phyloP scores from a whole-genome alignment of 2,329 filamentous ascomycete species.

The Thielaviopsis musarum region DNA sequence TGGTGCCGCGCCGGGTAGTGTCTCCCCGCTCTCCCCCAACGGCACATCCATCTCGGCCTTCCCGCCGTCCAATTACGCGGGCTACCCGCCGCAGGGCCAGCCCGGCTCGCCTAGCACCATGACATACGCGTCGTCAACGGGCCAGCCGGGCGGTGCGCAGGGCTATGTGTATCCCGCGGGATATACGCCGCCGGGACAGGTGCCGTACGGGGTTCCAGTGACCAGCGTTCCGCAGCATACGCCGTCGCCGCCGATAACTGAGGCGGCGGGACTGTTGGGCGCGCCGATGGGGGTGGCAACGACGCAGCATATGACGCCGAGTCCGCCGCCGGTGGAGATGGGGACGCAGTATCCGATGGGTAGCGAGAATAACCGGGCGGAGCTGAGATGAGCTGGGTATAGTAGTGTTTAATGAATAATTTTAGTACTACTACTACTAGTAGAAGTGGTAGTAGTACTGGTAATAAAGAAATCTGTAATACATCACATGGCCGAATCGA shows the following conservation, averaged over 20 bases:
- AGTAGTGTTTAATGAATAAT: not conserved
- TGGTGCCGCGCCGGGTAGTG: not conserved
- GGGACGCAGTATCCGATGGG: conserved; percentile 18
- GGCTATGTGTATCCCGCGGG: conserved; percentile 13
- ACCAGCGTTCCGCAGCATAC: conserved; percentile 4
- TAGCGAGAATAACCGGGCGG: conserved; percentile 20
- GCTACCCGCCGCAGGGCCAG: not conserved
- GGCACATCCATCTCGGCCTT: not conserved
- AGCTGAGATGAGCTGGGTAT: conserved; percentile 14
- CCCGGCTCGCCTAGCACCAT: not conserved
- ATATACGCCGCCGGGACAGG: conserved; percentile 19
- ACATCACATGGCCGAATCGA: conserved; percentile 15
- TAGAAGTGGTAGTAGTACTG: not conserved
- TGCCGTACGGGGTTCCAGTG: conserved; percentile 12
- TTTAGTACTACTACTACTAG: not conserved
- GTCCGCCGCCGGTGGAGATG: conserved; percentile 16
- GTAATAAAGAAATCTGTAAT: too few species aligned
- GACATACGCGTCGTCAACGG: conserved; percentile 10
- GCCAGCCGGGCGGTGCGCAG: conserved; percentile 14
- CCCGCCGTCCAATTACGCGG: not conserved
- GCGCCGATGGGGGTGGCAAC: too few species aligned
- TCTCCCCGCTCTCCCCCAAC: not conserved
- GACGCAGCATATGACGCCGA: conserved; percentile 6
- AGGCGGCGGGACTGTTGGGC: not conserved
- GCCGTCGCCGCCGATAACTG: conserved; percentile 3